These are phyloP conservation scores for Pisolithus thermaeus DNA, from an alignment of 1,284 basidiomycete species.

Conservation along the genomic window DNA sequence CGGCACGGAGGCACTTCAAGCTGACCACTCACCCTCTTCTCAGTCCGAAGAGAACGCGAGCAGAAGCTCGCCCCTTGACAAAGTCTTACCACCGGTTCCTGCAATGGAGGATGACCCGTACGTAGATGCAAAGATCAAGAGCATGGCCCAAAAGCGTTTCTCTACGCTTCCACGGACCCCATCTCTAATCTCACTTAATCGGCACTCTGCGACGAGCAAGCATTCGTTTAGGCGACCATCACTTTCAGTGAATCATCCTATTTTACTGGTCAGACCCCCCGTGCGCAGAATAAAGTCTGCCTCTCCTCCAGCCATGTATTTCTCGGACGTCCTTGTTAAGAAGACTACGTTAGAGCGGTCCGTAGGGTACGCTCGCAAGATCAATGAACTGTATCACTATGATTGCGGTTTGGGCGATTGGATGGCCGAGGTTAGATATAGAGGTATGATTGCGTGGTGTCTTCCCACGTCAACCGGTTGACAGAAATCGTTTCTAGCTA, in stretches of 20 bases:
- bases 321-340: slow-evolving; percentile 57
- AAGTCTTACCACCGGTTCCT: slow-evolving; percentile 28
- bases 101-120: slow-evolving; percentile 21
- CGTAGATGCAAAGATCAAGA: slow-evolving; percentile 23
- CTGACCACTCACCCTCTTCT: slow-evolving; percentile 10
- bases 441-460: slow-evolving; percentile 37
- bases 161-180: slow-evolving; percentile 56
- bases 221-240: slow-evolving; percentile 39
- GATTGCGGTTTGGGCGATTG: slow-evolving; percentile 80
- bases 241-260: slow-evolving; percentile 22
- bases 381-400: slow-evolving; percentile 73
- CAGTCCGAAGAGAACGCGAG: slow-evolving; percentile 17
- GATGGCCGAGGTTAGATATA: slow-evolving; percentile 52
- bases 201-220: slow-evolving; percentile 21
- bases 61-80: slow-evolving; percentile 10
- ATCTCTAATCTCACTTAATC: slow-evolving; percentile 33
- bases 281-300: slow-evolving; percentile 39
- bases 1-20: slow-evolving; percentile 10
- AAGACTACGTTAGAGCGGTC: slow-evolving; percentile 70
- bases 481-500: slow-evolving; percentile 15
- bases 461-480: background rate
- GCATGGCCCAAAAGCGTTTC: slow-evolving; percentile 46
- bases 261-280: slow-evolving; percentile 14
- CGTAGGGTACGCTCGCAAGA: slow-evolving; percentile 72
- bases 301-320: slow-evolving; percentile 73